Evolutionary conservation across 164 flowering plant species (phyloP), one percentile per base, ranked within the genome.

Genomic region (Macadamia tetraphylla): DNA sequence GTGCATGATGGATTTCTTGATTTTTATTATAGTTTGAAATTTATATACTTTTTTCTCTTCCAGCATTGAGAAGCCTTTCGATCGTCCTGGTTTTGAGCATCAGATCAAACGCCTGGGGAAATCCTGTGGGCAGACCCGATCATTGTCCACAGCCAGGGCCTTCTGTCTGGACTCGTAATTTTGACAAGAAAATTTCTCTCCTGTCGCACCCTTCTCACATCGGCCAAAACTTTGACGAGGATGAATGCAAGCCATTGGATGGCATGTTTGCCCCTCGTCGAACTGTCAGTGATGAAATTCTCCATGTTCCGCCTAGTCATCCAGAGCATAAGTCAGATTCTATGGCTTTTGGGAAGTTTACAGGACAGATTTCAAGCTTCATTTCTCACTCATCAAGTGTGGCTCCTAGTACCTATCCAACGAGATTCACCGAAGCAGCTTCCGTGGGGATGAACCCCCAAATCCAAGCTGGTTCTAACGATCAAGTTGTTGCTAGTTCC

Each of bases 151-250:
- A 97, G 10, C 95, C 97, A 1, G 84, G 81, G 42, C 82, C 97
- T 8, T 85, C 98, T 6, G 87, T 86, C 11, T 71, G 86, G 0
- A 74, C 76, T 7, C 83, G 85, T 56, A 82, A 70, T 74, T 86
- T 77, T 44, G 97, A 92, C 66, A 92, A 90, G 23, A 89, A 85
- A 74, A 65, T 87, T 46, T 85, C 88, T 0, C 84, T 92, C 74
- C 76, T 89, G 8, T 63, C 80, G 18, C 77, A 75, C 58, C 69
- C 76, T 43, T 64, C 70, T 1, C 81, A 75, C 56, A 84, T 95
- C 55, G 99, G 98, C 23, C 82, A 88, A 9, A 83, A 89, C 75
- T 95, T 95, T 60, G 98, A 92, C 68, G 99, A 94, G 76, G 99
- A 94, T 75, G 99, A 94, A 65, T 79, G 98, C 14, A 94, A 88